Base-by-base conservation (phyloP, 208 protist species). In the Leishmania gerbilli region DNA sequence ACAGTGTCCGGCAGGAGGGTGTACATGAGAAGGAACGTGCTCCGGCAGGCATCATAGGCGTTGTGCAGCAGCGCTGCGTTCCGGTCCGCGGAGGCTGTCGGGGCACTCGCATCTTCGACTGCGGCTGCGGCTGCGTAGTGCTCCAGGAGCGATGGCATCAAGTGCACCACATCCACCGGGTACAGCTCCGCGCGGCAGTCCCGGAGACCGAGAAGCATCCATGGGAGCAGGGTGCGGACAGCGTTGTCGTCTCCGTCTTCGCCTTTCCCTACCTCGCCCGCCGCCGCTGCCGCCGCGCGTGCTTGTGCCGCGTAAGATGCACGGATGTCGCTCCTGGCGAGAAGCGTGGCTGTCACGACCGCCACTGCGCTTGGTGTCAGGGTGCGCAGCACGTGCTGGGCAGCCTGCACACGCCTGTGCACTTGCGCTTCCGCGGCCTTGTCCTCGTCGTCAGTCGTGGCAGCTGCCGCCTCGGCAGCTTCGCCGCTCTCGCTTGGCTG, bases 11-110 rank as follows among this genome's bases (percentile, higher is more conserved):
- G 81, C 58, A 84, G 42, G 11, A 84, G 72, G 17, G 84, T 82
- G 76, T 94, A 96, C 90, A 96, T 93, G 40, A 85, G 78, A 24
- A 97, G 85, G 69, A 94, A 95, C 42, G 90, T 81, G 67, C 62
- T 79, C 65, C 93, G 91, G 62, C 93, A 97, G 5, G 84, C 85
- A 60, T 97, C 93, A 79, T 95, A 95, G 17, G 87, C 84, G n/a
- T 74, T 79, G 84, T 93, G 90, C 56, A 94, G 76, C 51, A 95
- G 81, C 42, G 60, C 62, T 15, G 27, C 60, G n/a, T 53, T 62
- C 58, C 15, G 21, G 34, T 47, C 51, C 60, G 27, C 24, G 17
- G 21, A 34, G 71, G 0, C 42, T 19, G 31, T 9, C 2, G 45
- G 71, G 19, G 79, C 69, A 7, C 37, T 27, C 0, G 15, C 27